phyloP scores from a whole-genome alignment of 148 eudicot genomes.

The Rhododendron henanense region DNA sequence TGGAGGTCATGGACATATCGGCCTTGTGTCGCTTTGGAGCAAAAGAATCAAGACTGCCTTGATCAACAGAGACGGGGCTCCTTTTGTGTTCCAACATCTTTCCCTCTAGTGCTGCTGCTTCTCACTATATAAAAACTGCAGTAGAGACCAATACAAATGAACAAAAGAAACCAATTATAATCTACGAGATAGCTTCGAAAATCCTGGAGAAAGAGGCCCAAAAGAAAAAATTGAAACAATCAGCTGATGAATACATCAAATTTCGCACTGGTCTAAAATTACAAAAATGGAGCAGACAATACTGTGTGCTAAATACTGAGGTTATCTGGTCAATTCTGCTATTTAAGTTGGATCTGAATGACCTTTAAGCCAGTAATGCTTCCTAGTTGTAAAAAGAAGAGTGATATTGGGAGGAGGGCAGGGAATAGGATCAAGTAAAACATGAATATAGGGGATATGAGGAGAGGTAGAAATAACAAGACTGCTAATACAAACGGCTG shows the following conservation, averaged over 20 bases:
- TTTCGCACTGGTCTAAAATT: not conserved
- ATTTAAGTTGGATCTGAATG: not conserved
- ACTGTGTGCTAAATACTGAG: not conserved
- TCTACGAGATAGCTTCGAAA: not conserved
- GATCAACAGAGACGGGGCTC: constrained; percentile 48
- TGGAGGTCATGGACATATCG: constrained; percentile 54
- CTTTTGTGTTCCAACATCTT: constrained; percentile 76
- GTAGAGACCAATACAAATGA: not conserved
- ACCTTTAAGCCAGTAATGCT: not conserved
- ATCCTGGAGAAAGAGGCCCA: not conserved
- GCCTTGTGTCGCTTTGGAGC: constrained; percentile 65
- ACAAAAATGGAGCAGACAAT: constrained; percentile 1
- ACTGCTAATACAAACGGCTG: not conserved
- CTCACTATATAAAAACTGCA: constrained; percentile 3
- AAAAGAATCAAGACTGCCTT: constrained; percentile 44
- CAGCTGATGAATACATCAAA: not conserved
- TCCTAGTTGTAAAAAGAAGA: not conserved
- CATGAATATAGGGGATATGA: not conserved
- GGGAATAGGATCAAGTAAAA: not conserved
- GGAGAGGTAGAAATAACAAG: not conserved
- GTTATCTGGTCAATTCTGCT: not conserved
- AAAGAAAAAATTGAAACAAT: not conserved
- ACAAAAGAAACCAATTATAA: not conserved
- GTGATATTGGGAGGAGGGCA: not conserved
- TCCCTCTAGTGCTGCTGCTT: constrained; percentile 15